Conservation (phyloP, 2,329 filamentous ascomycete genomes). For the Trichoderma semiorbis region DNA sequence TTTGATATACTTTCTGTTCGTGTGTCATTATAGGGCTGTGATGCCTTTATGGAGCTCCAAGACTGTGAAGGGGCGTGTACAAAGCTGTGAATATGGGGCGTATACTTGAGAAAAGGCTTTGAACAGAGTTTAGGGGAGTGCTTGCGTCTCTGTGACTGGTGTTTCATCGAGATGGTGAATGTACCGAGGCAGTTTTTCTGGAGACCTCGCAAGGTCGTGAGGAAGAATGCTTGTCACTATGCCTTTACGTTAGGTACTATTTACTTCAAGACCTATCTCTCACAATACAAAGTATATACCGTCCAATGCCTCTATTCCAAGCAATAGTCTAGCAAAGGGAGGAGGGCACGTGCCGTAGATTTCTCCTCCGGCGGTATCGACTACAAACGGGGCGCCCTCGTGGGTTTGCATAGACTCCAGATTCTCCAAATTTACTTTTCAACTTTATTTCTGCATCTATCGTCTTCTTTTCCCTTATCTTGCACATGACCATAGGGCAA, state of each 20-base stretch:
- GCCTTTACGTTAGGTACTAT: not conserved
- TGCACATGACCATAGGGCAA: not conserved
- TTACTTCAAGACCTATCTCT: not conserved
- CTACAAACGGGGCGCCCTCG: not conserved
- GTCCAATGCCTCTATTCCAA: not conserved
- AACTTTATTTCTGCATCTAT: not conserved
- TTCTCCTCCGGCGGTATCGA: not conserved
- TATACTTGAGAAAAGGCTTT: too few species aligned
- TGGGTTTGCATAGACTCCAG: not conserved
- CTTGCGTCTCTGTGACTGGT: not conserved
- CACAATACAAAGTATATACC: not conserved
- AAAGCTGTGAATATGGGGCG: not conserved
- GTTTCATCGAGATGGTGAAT: not conserved
- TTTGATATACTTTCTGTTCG: not conserved
- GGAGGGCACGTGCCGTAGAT: not conserved
- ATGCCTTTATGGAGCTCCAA: too few species aligned
- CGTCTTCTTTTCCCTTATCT: not conserved
- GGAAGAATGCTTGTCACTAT: not conserved
- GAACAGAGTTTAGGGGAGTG: not conserved
- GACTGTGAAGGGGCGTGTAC: too few species aligned
- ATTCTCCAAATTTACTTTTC: not conserved
- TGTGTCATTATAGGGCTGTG: not conserved
- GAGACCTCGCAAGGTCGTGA: not conserved
- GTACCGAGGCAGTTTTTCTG: not conserved
- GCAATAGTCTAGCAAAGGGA: not conserved